Evolutionary conservation across 1,284 basidiomycete species (phyloP).

Genomic region (Pholiota adiposa): DNA sequence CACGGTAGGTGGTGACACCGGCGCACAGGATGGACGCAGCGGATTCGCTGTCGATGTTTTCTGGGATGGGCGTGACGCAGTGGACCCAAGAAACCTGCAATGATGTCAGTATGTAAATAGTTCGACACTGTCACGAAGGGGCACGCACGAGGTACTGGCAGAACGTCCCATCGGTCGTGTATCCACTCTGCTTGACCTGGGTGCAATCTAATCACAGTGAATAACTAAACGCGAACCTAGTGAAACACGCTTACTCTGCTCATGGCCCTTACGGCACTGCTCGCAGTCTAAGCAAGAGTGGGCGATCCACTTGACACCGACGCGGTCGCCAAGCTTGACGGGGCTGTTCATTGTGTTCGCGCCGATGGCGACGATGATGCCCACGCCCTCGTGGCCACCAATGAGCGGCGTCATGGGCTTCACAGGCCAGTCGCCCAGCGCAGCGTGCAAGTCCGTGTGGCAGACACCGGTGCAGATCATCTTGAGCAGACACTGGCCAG

Average conservation of each 20-base stretch:
- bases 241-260: conserved; percentile 58
- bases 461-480: conserved; percentile 76
- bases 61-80: conserved; percentile 80
- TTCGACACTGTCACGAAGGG: neutral
- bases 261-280: conserved; percentile 72
- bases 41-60: conserved; percentile 61
- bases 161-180: conserved; percentile 85
- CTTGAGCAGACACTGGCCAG: conserved; percentile 84
- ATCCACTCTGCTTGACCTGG: conserved; percentile 68
- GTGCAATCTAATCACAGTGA: conserved; percentile 54
- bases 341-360: conserved; percentile 62
- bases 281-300: conserved; percentile 75
- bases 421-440: conserved; percentile 75
- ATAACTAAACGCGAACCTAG: neutral
- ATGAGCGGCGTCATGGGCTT: conserved; percentile 72
- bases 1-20: conserved; percentile 85
- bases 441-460: conserved; percentile 83
- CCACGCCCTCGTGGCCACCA: conserved; percentile 87
- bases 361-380: conserved; percentile 79
- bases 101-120: neutral
- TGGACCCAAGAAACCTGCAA: conserved; percentile 64
- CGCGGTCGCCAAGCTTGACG: conserved; percentile 77
- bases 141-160: conserved; percentile 71
- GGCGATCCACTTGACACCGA: conserved; percentile 89
- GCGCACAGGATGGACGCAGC: conserved; percentile 88